Conservation (phyloP, 164 flowering plant species). For the Litsea cubeba region DNA sequence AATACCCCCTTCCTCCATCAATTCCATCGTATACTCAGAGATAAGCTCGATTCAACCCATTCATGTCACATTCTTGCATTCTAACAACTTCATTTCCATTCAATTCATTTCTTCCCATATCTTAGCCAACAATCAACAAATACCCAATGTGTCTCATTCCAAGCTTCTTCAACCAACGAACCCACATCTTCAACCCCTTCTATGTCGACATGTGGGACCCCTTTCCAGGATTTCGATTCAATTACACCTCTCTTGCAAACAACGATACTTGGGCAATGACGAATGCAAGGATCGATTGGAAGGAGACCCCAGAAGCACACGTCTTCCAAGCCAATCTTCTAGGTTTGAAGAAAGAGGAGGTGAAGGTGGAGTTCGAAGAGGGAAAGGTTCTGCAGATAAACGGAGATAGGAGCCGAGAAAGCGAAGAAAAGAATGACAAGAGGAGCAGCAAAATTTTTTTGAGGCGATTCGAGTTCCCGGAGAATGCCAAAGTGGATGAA, state of each 20-base stretch:
- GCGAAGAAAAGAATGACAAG: conserved; percentile 28
- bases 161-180: conserved; percentile 3
- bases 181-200: conserved; percentile 12
- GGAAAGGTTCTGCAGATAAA: conserved; percentile 30
- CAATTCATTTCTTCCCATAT: too few species aligned
- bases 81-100: too few species aligned
- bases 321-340: conserved; percentile 34
- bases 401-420: conserved; percentile 26
- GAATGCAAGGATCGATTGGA: conserved; percentile 29
- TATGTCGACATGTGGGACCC: conserved; percentile 5
- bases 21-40: too few species aligned
- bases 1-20: too few species aligned
- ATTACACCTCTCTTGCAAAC: not conserved
- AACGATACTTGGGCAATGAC: conserved; percentile 17
- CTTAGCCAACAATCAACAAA: too few species aligned
- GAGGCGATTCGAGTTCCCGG: conserved; percentile 34
- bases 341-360: conserved; percentile 34
- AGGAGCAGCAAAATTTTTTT: conserved; percentile 26
- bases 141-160: conserved; percentile 5
- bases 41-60: too few species aligned
- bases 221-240: not conserved
- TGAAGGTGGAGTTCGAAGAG: conserved; percentile 37
- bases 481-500: conserved; percentile 28
- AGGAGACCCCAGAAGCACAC: conserved; percentile 34
- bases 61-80: too few species aligned